A percentile compares a stretch with the other conserved stretches of the same genome.
phyloP scores from a whole-genome alignment of 768 basidiomycete genomes.

The Gloeophyllum trabeum region DNA sequence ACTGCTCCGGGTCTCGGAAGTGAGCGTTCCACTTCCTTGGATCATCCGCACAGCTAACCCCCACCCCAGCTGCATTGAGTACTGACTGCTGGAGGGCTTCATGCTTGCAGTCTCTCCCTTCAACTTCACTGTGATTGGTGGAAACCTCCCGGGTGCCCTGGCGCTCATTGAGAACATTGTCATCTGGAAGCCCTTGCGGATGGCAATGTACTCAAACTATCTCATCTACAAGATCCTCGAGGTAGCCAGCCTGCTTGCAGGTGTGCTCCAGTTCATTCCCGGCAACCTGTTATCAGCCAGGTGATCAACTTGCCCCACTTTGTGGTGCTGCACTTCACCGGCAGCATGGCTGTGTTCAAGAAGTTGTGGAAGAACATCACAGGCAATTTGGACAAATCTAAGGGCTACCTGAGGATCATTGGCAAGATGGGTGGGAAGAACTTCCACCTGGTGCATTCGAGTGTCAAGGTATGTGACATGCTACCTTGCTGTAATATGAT shows the following conservation, averaged over 20 bases:
- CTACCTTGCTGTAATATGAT: not conserved
- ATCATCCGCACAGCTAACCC: not conserved
- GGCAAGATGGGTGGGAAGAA: constrained; percentile 99
- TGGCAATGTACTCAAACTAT: constrained; percentile 93
- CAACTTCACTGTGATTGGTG: constrained; percentile 98
- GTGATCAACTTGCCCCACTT: constrained; percentile 72
- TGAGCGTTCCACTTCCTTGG: constrained; percentile 29
- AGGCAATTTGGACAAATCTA: constrained; percentile 77
- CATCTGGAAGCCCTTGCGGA: constrained; percentile 96
- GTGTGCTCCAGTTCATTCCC: constrained; percentile 96
- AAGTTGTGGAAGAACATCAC: constrained; percentile 95
- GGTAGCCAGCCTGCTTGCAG: constrained; percentile 89
- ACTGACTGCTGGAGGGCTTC: constrained; percentile 94
- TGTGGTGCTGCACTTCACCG: constrained; percentile 91
- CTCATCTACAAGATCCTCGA: constrained; percentile 81
- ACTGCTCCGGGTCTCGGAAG: constrained; percentile 90
- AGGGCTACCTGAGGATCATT: constrained; percentile 86
- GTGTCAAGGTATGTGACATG: constrained; percentile 61
- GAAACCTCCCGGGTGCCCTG: constrained; percentile 85
- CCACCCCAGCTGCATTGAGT: constrained; percentile 73
- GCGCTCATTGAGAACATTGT: constrained; percentile 92
- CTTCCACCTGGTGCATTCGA: constrained; percentile 95
- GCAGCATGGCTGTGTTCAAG: constrained; percentile 90
- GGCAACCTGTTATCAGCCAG: constrained; percentile 80
- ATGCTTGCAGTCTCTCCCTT: constrained; percentile 96